Conservation (phyloP, 805 yeast genomes). For the Kockiozyma suomiensis region DNA sequence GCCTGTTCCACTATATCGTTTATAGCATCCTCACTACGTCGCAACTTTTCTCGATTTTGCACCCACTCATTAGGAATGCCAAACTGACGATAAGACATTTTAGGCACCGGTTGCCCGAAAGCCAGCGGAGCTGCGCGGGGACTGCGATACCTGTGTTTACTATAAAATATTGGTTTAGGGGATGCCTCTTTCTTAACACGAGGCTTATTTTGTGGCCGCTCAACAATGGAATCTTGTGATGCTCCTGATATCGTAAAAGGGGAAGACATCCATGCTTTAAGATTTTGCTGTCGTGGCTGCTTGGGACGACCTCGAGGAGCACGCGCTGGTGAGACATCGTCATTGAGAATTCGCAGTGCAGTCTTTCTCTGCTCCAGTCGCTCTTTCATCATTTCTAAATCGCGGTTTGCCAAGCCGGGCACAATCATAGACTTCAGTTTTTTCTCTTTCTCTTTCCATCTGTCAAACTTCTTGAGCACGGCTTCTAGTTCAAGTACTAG, state of each 20-base stretch:
- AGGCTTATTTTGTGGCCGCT: not conserved
- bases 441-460: constrained; percentile 27
- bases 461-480: constrained; percentile 20
- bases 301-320: not conserved
- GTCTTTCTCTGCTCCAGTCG: constrained; percentile 7
- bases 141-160: constrained; percentile 3
- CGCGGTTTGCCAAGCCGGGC: not conserved
- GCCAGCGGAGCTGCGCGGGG: constrained; percentile 16
- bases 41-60: not conserved
- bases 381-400: not conserved
- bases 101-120: constrained; percentile 28
- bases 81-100: constrained; percentile 21
- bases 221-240: not conserved
- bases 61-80: constrained; percentile 11
- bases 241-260: not conserved
- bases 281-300: not conserved
- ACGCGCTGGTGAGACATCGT: not conserved
- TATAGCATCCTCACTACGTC: not conserved
- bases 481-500: constrained; percentile 18
- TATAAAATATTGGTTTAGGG: constrained; percentile 7
- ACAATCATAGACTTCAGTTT: not conserved
- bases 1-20: too few relatives aligned
- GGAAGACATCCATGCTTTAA: not conserved
- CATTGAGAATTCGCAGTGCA: not conserved
- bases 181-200: not conserved